These are phyloP conservation scores for Globisporangium abappressorium DNA, from an alignment of 352 stramenopile species.

Conservation along the genomic window DNA sequence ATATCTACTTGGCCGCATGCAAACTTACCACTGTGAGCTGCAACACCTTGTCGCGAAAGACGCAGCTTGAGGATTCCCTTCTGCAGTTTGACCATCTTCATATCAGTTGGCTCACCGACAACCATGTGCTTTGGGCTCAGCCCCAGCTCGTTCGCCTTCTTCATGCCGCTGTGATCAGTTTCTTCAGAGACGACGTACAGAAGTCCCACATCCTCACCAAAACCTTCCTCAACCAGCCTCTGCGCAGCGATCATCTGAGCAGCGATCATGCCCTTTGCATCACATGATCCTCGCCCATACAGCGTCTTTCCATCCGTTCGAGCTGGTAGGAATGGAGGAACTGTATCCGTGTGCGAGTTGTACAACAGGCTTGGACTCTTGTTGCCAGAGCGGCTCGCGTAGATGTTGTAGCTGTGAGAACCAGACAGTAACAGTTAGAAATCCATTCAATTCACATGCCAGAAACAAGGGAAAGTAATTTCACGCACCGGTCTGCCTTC, in stretches of 20 bases:
- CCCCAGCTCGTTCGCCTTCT: constrained; percentile 80
- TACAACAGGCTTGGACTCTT: constrained; percentile 66
- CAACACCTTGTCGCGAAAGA: constrained; percentile 64
- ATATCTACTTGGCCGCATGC: neutral
- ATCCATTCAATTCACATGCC: constrained; percentile 30
- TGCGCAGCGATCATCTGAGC: constrained; percentile 81
- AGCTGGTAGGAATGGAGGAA: constrained; percentile 64
- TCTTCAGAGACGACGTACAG: constrained; percentile 88
- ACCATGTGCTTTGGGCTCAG: constrained; percentile 71
- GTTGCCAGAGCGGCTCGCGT: constrained; percentile 53
- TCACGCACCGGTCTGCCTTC: constrained; percentile 48
- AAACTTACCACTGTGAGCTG: constrained; percentile 67
- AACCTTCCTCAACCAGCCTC: constrained; percentile 53
- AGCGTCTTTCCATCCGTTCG: constrained; percentile 64
- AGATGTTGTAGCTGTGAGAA: constrained; percentile 64
- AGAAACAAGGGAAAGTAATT: neutral
- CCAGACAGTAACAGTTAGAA: neutral
- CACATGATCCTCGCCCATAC: constrained; percentile 77
- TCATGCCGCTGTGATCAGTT: constrained; percentile 88
- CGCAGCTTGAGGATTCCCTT: constrained; percentile 87
- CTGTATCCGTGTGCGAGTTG: constrained; percentile 88
- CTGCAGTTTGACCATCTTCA: constrained; percentile 84
- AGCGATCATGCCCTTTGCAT: constrained; percentile 82
- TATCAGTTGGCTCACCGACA: constrained; percentile 75
- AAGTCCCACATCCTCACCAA: constrained; percentile 61